Conservation (phyloP, 2,329 filamentous ascomycete genomes). For the Dactylonectria macrodidyma region DNA sequence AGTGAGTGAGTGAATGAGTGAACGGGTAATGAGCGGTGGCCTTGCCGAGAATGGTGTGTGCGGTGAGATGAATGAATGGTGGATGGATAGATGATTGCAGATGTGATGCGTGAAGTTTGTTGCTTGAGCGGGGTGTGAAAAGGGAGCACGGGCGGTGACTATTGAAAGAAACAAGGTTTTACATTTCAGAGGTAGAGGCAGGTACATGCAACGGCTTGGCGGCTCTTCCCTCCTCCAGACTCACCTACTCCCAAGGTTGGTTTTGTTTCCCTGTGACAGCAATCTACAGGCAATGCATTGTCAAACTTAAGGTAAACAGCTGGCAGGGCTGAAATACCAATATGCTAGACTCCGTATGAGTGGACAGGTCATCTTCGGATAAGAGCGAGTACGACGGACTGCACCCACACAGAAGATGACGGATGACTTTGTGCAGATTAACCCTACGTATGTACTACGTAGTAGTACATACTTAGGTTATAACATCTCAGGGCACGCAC, state of each 20-base stretch:
- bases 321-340: slow-evolving; percentile 20
- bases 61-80: slow-evolving; percentile 10
- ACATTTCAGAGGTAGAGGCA: neutral
- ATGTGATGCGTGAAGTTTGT: slow-evolving; percentile 1
- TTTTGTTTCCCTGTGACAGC: neutral
- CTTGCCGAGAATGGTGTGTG: neutral
- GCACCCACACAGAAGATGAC: slow-evolving; percentile 12
- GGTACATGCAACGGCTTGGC: neutral
- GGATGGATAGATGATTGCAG: neutral
- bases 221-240: neutral
- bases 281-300: slow-evolving; percentile 20
- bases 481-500: neutral
- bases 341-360: neutral
- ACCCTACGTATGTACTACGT: neutral
- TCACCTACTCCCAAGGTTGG: slow-evolving; percentile 5
- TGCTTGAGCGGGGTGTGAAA: slow-evolving; percentile 9
- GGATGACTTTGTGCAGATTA: neutral
- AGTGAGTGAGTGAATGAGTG: neutral
- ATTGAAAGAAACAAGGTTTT: slow-evolving; percentile 2
- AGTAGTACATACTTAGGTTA: neutral
- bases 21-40: no score
- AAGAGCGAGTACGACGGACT: neutral
- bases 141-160: neutral
- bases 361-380: slow-evolving; percentile 2
- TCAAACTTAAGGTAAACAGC: slow-evolving; percentile 12